These are phyloP conservation scores for Cutaneotrichosporon cutaneum DNA, from an alignment of 1,284 basidiomycete species.

Conservation along the genomic window DNA sequence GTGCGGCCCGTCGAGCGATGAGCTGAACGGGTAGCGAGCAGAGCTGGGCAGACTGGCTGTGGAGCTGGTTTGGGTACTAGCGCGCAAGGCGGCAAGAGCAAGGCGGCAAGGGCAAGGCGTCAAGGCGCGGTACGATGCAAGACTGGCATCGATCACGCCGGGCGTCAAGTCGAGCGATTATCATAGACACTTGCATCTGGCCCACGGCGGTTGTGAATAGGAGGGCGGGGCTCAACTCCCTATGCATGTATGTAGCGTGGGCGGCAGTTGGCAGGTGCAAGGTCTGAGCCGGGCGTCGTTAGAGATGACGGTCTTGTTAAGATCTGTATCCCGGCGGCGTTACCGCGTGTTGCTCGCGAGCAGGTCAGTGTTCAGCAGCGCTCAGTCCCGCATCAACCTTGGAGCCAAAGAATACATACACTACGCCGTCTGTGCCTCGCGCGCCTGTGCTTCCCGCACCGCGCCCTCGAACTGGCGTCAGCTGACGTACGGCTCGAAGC, in stretches of 20 bases:
- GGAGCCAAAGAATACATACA: slow-evolving; percentile 3
- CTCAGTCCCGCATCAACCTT: background rate
- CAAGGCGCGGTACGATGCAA: background rate
- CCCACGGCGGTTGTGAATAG: background rate
- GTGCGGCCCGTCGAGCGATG: too few relatives aligned
- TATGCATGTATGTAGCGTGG: background rate
- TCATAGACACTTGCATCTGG: background rate
- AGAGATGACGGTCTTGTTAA: too few relatives aligned
- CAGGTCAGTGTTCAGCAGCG: too few relatives aligned
- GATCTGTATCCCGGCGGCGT: too few relatives aligned
- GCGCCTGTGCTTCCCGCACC: background rate
- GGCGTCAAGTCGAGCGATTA: background rate
- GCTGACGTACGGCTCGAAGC: background rate
- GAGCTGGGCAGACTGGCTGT: background rate
- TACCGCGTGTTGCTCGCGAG: too few relatives aligned
- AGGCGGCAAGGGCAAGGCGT: background rate
- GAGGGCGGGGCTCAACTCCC: background rate
- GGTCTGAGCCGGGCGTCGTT: too few relatives aligned
- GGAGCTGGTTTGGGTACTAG: slow-evolving; percentile 1
- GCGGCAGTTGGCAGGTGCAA: background rate
- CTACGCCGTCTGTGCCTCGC: slow-evolving; percentile 1
- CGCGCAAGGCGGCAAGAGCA: background rate
- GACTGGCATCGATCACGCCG: background rate
- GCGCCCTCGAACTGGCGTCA: slow-evolving; percentile 14
- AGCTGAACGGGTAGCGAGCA: background rate